Base-by-base conservation (phyloP, 352 stramenopile genomes). In the Phytopythium ostracodes region DNA sequence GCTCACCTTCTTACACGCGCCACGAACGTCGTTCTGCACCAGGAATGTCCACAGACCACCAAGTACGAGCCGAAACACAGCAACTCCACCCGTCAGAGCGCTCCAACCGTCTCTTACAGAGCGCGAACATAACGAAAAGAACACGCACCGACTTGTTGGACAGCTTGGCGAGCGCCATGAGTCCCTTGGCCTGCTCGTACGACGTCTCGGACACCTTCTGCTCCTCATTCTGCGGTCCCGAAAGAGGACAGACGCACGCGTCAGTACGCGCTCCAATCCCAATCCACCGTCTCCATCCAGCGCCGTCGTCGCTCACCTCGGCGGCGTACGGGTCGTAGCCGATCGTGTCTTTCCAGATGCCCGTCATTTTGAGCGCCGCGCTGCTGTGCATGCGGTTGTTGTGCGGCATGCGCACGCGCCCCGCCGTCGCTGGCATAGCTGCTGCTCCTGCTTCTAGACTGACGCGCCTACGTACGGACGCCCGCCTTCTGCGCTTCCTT, bases 291-390 rank as follows among this genome's bases (percentile, higher is more conserved):
- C n/a, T n/a, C n/a, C n/a, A n/a, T n/a, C n/a, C n/a, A n/a, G n/a
- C n/a, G n/a, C n/a, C n/a, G n/a, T n/a, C n/a, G n/a, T 33, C 29
- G 29, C 29, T 3, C 51, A 66, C 65, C 35, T 82, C 72, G 43
- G 78, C 80, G 3, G 95, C 94, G 64, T 98, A 98, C 18, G 94
- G 94, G 77, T 98, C 94, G 59, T 98, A 97, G 53, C 95, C 95
- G 70, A 99, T 99, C 4, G 96, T 98, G 63, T 98, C 96, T 61
- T 88, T 97, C 96, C 96, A 99, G 46, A 98, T 99, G 27, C 92
- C 94, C 46, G 84, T 97, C 76, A 98, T 98, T 81, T 98, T 94
- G 10, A 99, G 87, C 59, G 94, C 81, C 36, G 82, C 81, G 59
- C 83, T 96, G 56, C 92, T 98, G 69, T 94, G 92, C 81, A 99